Base-by-base conservation (phyloP, 768 basidiomycete genomes). In the Porphyrellus cyaneotinctus region DNA sequence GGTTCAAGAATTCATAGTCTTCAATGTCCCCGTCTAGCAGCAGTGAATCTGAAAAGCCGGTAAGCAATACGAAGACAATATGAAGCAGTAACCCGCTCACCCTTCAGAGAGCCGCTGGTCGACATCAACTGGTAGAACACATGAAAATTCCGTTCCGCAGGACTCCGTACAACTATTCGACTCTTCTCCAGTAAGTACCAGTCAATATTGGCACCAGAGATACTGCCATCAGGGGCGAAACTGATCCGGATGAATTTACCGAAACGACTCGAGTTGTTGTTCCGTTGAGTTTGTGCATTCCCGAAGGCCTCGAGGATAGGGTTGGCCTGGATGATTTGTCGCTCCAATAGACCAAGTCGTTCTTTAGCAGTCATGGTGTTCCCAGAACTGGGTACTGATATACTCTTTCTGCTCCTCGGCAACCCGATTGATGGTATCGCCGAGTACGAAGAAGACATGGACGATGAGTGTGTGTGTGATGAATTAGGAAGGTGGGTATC, bases 111-210 rank as follows among this genome's bases (percentile, higher is more conserved):
- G 3, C 83, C 79, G 15, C 79, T 83, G n/a, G 89, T 88, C 28
- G 85, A 84, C 64, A 99, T 75, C 26, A 98, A 64, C 72, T 97
- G 94, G 69, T 98, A 99, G 70, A 99, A 98, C 2, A 98, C 91
- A 68, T 98, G 97, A 65, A 98, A 99, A 65, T 83, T 88, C 31
- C 97, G 78, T 72, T 99, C 97, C 0, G 88, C 90, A 53, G 87
- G 84, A 56, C 84, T 91, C 48, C 97, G 76, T 36, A 83, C 83
- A 9, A 95, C 91, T 3, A 99, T 95, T 57, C 97, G 75, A 64
- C 92, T 95, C 78, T 99, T 99, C 76, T 99, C 97, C 51, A 99
- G 74, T 28, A 99, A 76, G 67, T 99, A 99, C 97, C 97, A 98
- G 68, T 99, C 95, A 54, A 98, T 93, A 65, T 94, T 97, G 23